Evolutionary conservation across 148 eudicot genomes (phyloP), one percentile per base, ranked within the genome.

Genomic region (Vaccinium darrowii): DNA sequence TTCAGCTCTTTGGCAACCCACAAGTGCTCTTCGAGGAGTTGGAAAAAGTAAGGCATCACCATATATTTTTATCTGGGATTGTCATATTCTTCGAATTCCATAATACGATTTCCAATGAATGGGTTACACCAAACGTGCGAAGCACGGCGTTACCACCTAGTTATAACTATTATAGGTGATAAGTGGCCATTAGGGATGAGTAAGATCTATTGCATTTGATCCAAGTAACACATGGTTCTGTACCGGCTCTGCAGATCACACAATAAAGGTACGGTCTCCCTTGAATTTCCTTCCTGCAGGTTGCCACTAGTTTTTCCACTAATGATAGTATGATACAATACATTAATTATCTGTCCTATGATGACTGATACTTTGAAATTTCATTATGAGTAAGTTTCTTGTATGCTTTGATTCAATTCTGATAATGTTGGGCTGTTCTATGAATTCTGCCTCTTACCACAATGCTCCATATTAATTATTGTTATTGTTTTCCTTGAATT

Each of bases 191-290:
- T 27, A 27, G 27, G 27, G 27, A 27, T 27, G 27, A 27, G 27
- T 27, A 27, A 27, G 27, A 82, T 95, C 99, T 52, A 86, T 97
- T 84, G 99, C 99, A 18, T 94, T 97, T 87, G 96, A 93, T 91
- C 99, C 99, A 60, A 94, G 98, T 88, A 97, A 97, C 85, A 33
- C 80, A 49, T 97, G 99, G 99, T 97, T 97, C 85, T 95, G 98
- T 89, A 93, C 99, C 8, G 99, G 99, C 73, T 97, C 99, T 80
- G 99, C 99, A 71, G 99, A 97, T 94, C 93, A 98, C 27, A 94
- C 98, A 15, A 97, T 97, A 51, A 97, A 97, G 99, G 99, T 95
- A 73, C 80, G 53, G 83, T 79, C 12, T 77, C 49, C 15, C 53
- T 50, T 86, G 52, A 79, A 71, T 1, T 72, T 82, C n/a, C 14